A percentile compares a stretch with the other conserved stretches of the same genome.
phyloP scores from a whole-genome alignment of 805 yeast species.

The Sugiyamaella marilandica region DNA sequence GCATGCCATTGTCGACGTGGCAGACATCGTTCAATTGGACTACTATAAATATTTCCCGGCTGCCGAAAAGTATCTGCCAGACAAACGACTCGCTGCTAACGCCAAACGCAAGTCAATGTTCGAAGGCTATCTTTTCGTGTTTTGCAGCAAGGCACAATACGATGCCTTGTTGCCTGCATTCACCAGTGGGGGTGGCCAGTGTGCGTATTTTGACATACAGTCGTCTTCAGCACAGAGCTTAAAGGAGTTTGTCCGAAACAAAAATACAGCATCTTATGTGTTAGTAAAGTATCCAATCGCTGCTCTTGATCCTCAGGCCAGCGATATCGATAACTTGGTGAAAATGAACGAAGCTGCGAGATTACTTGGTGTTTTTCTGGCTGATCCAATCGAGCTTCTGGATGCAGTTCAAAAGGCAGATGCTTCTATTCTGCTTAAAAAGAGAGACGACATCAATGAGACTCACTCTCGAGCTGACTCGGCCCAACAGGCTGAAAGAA shows the following conservation, averaged over 20 bases:
- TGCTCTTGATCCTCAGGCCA: conserved; percentile 3
- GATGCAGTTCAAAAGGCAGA: conserved; percentile 25
- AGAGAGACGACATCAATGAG: background rate
- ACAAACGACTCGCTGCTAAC: conserved; percentile 24
- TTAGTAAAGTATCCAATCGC: conserved; percentile 19
- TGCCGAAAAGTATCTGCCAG: conserved; percentile 22
- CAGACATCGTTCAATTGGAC: conserved; percentile 16
- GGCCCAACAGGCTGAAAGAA: background rate
- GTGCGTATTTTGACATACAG: conserved; percentile 2
- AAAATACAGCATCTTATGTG: background rate
- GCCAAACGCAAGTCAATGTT: conserved; percentile 26
- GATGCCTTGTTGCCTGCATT: conserved; percentile 26
- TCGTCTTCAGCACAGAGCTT: background rate
- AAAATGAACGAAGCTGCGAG: conserved; percentile 21
- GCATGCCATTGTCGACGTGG: conserved; percentile 18
- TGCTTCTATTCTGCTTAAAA: background rate
- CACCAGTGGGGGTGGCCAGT: conserved; percentile 27
- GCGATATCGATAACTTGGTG: conserved; percentile 12
- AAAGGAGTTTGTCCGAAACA: background rate
- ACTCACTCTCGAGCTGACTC: background rate
- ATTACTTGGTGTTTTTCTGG: conserved; percentile 20
- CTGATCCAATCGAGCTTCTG: conserved; percentile 30
- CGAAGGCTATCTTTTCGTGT: conserved; percentile 25
- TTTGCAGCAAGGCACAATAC: conserved; percentile 24
- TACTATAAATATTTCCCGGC: conserved; percentile 29